Evolutionary conservation across 148 eudicot genomes (phyloP).

Genomic region (Vaccinium vitisidaea): DNA sequence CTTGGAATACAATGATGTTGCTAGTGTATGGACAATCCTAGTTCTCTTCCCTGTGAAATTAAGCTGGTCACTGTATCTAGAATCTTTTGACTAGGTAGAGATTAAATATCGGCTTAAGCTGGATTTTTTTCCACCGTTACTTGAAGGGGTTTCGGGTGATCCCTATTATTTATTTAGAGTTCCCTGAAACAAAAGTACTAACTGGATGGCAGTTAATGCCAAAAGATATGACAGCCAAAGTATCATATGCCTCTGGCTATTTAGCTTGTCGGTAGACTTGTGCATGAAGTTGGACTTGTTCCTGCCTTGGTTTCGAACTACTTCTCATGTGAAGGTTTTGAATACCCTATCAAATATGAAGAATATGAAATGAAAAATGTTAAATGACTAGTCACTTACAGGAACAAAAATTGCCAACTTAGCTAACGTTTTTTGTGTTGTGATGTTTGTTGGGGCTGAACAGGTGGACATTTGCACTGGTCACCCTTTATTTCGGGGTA

Average conservation of each 20-base stretch:
- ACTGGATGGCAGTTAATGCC: not conserved
- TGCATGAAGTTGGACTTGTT: not conserved
- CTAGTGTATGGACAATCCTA: not conserved
- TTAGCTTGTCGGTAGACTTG: not conserved
- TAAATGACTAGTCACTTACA: not conserved
- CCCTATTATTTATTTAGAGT: not conserved
- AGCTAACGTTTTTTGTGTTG: constrained; percentile 14
- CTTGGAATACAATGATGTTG: not conserved
- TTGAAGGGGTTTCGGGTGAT: not conserved
- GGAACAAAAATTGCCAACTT: not conserved
- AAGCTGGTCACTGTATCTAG: not conserved
- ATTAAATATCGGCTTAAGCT: not conserved
- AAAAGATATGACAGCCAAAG: not conserved
- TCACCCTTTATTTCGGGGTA: constrained; percentile 88
- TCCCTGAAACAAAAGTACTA: not conserved
- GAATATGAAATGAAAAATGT: not conserved
- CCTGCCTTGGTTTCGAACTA: not conserved
- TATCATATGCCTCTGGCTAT: not conserved
- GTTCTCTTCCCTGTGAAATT: not conserved
- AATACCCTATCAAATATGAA: not conserved
- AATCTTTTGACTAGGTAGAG: not conserved
- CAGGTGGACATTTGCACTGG: constrained; percentile 89
- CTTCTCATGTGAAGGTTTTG: not conserved
- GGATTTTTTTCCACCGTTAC: not conserved
- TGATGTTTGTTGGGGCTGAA: constrained; percentile 32